Conservation (phyloP, 2,329 filamentous ascomycete species). For the Coniochaeta sp. region DNA sequence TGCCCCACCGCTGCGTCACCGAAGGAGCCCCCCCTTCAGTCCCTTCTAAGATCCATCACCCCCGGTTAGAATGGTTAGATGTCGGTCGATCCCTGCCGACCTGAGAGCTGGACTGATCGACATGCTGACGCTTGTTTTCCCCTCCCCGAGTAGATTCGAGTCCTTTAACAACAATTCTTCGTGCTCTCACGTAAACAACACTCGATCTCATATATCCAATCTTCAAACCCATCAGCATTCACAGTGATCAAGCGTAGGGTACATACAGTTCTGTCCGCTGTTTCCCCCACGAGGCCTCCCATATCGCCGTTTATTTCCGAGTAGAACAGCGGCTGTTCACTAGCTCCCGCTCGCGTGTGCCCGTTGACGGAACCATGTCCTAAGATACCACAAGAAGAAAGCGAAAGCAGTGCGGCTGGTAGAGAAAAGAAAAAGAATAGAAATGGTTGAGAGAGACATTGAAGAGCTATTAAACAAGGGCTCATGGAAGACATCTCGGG, state of each 20-base stretch:
- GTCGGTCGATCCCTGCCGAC: not conserved
- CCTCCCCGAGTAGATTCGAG: not conserved
- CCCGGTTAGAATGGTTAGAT: not conserved
- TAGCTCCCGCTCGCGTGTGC: not conserved
- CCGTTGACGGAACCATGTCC: not conserved
- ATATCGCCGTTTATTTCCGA: not conserved
- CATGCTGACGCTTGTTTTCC: not conserved
- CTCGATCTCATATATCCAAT: not conserved
- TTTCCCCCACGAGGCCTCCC: not conserved
- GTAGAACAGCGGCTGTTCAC: not conserved
- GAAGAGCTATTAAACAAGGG: slow-evolving; percentile 40
- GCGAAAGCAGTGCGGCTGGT: not conserved
- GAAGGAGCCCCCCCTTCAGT: not conserved
- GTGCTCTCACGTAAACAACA: not conserved
- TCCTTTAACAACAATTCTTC: not conserved
- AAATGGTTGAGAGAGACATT: slow-evolving; percentile 37
- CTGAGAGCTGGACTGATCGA: not conserved
- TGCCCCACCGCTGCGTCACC: not conserved
- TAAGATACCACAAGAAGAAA: not conserved
- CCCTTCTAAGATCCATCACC: not conserved
- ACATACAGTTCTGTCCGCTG: not conserved
- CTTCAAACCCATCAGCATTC: not conserved
- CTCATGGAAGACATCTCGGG: slow-evolving; percentile 41
- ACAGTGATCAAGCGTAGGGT: not conserved
- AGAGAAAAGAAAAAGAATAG: not conserved